Evolutionary conservation across 2,329 filamentous ascomycete species (phyloP), one percentile per base, ranked within the genome.

Genomic region (Colletotrichum cordylinicola): DNA sequence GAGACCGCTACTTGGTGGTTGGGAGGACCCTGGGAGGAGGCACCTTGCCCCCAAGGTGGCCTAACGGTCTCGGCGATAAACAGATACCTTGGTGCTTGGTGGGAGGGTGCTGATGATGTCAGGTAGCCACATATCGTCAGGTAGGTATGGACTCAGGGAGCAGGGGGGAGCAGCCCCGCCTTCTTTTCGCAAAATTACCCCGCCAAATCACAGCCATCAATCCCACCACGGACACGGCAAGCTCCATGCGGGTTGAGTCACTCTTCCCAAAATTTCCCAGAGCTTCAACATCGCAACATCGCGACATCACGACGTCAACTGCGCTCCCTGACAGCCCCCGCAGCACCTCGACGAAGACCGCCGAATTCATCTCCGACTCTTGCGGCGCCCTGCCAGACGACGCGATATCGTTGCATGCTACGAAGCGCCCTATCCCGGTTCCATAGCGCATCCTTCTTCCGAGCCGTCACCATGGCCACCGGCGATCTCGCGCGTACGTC

Each of bases 231-330:
- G 43, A n/a, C 60, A 52, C 72, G 67, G 60, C 60, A 74, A 66
- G 72, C 72, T 74, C 72, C 67, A 68, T 74, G 43, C 48, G 64
- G 64, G 73, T 75, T 75, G 73, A 75, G 73, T 75, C 73, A 75
- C 70, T 73, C 43, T 21, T 55, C 37, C 68, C 55, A 72, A 73
- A 75, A 73, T 75, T 73, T 73, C 70, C 67, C n/a, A 62, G 43
- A 65, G 71, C 67, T 58, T 70, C 71, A 48, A 70, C 71, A 70
- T 60, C 43, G 61, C 71, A 48, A 70, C 71, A 70, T 60, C 43
- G 61, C 71, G 29, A 67, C 43, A 48, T 70, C 58, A 58, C 70
- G 31, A 73, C 71, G 62, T 31, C 13, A 10, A 21, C 31, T 39
- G 10, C 10, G 0, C 61, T 37, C 1, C 61, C 35, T 35, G 13